These are phyloP conservation scores for Nitzschia sp. DNA, from an alignment of 108 stramenopile genomes.

Conservation along the genomic window DNA sequence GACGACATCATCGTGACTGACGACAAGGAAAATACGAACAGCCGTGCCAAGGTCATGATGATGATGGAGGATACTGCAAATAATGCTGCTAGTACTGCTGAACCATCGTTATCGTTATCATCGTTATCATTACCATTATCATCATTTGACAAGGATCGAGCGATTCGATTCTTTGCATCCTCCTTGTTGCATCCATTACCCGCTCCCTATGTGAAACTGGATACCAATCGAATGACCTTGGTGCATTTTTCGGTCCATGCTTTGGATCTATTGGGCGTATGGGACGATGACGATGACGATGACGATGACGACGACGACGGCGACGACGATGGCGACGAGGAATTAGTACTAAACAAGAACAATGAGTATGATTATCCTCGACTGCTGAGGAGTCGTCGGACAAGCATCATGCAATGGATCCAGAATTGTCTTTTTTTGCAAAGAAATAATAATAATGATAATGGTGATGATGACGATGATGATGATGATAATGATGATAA, in stretches of 20 bases:
- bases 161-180: constrained; percentile 57
- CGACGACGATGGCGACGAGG: no score
- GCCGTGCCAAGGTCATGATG: neutral
- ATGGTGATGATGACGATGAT: no score
- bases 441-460: no score
- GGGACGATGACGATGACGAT: constrained; percentile 30
- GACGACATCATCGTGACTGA: no score
- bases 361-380: constrained; percentile 12
- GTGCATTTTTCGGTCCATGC: constrained; percentile 73
- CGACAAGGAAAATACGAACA: no score
- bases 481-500: constrained; percentile 54
- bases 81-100: constrained; percentile 29
- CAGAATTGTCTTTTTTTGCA: constrained; percentile 28
- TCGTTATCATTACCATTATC: neutral
- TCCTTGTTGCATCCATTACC: constrained; percentile 60
- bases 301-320: no score
- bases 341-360: no score
- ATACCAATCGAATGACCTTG: constrained; percentile 79
- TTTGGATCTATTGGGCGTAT: constrained; percentile 60
- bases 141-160: constrained; percentile 56
- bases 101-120: constrained; percentile 19
- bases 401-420: constrained; percentile 67
- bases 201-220: constrained; percentile 46
- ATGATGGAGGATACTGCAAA: constrained; percentile 26
- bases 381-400: constrained; percentile 16